A percentile compares a stretch with the other conserved stretches of the same genome.
Evolutionary conservation across 1,284 basidiomycete species (phyloP).

Genomic region (Bjerkandera adusta): DNA sequence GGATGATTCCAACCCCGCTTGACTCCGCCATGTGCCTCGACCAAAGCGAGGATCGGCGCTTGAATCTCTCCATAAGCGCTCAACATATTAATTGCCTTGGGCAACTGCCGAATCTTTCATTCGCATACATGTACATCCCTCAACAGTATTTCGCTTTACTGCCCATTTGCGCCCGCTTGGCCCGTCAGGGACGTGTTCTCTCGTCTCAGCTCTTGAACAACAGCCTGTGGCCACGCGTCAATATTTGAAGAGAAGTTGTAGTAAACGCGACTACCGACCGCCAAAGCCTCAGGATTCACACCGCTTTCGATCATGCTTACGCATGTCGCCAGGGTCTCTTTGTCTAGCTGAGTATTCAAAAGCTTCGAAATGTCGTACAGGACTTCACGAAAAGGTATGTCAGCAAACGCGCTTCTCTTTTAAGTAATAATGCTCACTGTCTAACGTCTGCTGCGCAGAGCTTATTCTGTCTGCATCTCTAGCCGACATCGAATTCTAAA

Average conservation of each 20-base stretch:
- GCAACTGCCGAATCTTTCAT: not conserved
- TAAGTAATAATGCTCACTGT: constrained; percentile 51
- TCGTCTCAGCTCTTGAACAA: constrained; percentile 71
- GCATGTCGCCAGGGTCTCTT: constrained; percentile 80
- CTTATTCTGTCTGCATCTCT: constrained; percentile 61
- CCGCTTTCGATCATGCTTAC: constrained; percentile 84
- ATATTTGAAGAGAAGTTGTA: not conserved
- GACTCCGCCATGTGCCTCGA: not conserved
- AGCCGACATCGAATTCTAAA: constrained; percentile 31
- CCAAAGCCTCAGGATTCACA: constrained; percentile 82
- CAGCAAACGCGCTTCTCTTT: not conserved
- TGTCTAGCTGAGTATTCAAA: constrained; percentile 79
- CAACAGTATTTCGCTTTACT: not conserved
- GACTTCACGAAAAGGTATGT: constrained; percentile 40
- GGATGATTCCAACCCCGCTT: not conserved
- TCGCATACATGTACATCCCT: not conserved
- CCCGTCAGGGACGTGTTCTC: constrained; percentile 46
- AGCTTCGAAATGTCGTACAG: constrained; percentile 82
- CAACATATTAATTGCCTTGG: too few relatives aligned
- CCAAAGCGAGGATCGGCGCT: too few relatives aligned
- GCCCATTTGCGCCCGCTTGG: constrained; percentile 18
- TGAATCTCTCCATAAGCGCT: too few relatives aligned
- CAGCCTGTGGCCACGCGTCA: constrained; percentile 48
- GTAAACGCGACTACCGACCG: constrained; percentile 47
- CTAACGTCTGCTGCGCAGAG: constrained; percentile 78